Evolutionary conservation across 2,329 filamentous ascomycete genomes (phyloP).

Genomic region (Pochonia chlamydosporia): DNA sequence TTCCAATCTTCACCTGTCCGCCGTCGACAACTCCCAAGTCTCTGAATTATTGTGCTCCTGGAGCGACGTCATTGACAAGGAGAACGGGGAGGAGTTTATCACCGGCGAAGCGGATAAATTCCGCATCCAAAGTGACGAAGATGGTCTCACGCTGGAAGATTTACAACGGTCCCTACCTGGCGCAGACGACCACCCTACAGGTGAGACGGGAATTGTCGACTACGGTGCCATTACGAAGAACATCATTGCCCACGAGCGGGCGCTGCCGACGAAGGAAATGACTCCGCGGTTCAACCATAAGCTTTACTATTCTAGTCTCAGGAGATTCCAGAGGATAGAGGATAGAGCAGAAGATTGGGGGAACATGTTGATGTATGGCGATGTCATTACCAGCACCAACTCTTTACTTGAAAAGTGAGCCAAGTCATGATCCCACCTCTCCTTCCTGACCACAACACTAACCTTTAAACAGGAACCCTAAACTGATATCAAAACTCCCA

Average conservation of each 20-base stretch:
- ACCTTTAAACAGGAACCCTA: slow-evolving; percentile 57
- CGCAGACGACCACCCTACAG: slow-evolving; percentile 13
- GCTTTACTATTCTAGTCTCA: slow-evolving; percentile 68
- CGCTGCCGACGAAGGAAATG: slow-evolving; percentile 61
- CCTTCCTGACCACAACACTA: background rate
- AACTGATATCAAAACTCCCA: slow-evolving; percentile 68
- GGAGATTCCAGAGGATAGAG: slow-evolving; percentile 53
- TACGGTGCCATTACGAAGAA: slow-evolving; percentile 69
- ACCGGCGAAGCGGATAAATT: slow-evolving; percentile 81
- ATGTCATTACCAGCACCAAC: slow-evolving; percentile 91
- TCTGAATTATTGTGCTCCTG: slow-evolving; percentile 60
- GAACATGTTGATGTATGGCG: slow-evolving; percentile 73
- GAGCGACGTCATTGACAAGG: slow-evolving; percentile 60
- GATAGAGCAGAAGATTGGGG: slow-evolving; percentile 66
- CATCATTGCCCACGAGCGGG: slow-evolving; percentile 65
- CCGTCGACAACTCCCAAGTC: slow-evolving; percentile 58
- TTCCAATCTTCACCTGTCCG: slow-evolving; percentile 77
- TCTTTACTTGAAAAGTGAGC: slow-evolving; percentile 81
- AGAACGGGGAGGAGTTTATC: slow-evolving; percentile 65
- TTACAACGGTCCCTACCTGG: slow-evolving; percentile 46
- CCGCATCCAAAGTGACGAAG: slow-evolving; percentile 62
- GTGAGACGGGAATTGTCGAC: slow-evolving; percentile 60
- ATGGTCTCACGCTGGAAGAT: slow-evolving; percentile 51
- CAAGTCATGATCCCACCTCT: background rate
- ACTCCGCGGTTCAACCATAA: slow-evolving; percentile 86